phyloP scores from a whole-genome alignment of 805 yeast genomes.

The Candida maltosa region DNA sequence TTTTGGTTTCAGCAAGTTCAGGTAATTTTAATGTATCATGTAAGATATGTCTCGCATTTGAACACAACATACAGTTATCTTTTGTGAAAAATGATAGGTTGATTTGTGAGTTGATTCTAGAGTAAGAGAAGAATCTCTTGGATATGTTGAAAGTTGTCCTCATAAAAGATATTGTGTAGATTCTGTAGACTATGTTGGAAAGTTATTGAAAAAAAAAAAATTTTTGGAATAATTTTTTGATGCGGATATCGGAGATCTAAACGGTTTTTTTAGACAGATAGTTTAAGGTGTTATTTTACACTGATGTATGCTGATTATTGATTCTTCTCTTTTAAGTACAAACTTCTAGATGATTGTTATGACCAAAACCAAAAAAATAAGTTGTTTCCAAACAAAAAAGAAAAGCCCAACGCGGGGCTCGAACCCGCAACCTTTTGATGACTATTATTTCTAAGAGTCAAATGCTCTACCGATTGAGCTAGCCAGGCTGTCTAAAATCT shows the following conservation, averaged over 20 bases:
- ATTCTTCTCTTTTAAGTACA: no score
- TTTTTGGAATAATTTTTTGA: background rate
- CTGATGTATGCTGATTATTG: no score
- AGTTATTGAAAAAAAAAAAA: background rate
- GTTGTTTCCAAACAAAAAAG: no score
- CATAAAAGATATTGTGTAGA: background rate
- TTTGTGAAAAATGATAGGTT: conserved; percentile 62
- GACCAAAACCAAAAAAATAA: no score
- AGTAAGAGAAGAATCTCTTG: background rate
- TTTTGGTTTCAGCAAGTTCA: conserved; percentile 15
- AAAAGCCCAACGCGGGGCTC: conserved; percentile 32
- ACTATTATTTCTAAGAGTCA: conserved; percentile 11
- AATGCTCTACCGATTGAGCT: conserved; percentile 23
- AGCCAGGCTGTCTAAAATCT: conserved; percentile 28
- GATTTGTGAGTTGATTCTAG: background rate
- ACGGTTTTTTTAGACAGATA: no score
- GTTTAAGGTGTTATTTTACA: no score
- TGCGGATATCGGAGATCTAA: no score
- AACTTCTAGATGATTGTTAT: no score
- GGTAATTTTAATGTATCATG: conserved; percentile 35
- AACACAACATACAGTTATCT: conserved; percentile 65
- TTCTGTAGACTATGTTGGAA: background rate
- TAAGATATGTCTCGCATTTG: conserved; percentile 56
- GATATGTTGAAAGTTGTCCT: background rate
- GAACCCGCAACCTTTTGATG: conserved; percentile 26